These are phyloP conservation scores for Hygrophorus pudorinus DNA, from an alignment of 768 basidiomycete species.

Conservation along the genomic window DNA sequence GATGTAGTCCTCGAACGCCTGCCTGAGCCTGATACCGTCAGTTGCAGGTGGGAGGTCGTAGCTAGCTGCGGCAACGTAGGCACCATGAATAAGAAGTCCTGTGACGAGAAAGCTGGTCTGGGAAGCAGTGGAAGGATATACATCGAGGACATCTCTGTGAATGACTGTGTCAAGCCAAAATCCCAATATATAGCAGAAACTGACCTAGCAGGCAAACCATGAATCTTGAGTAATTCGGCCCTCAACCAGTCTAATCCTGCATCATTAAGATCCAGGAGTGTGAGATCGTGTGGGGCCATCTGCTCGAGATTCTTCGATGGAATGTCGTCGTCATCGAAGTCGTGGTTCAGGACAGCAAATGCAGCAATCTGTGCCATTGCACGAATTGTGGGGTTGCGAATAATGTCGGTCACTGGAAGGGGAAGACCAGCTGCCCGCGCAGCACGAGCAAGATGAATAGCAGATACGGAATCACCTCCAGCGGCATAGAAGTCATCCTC, in stretches of 20 bases:
- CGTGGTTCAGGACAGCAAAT: neutral
- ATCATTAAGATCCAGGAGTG: neutral
- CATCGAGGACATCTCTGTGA: constrained; percentile 1
- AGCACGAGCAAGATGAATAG: neutral
- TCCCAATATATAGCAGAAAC: neutral
- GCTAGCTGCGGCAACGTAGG: neutral
- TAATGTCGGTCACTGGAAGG: neutral
- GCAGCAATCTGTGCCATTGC: constrained; percentile 1
- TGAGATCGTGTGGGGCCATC: constrained; percentile 1
- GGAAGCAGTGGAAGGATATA: neutral
- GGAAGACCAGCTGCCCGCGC: constrained; percentile 1
- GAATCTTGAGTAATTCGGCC: neutral
- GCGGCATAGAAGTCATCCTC: constrained; percentile 1
- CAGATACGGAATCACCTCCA: constrained; percentile 2
- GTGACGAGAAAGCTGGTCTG: neutral
- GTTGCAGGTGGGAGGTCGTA: neutral
- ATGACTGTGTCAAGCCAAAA: neutral
- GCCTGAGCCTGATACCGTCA: neutral
- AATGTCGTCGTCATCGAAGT: neutral
- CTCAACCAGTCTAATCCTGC: neutral
- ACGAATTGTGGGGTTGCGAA: constrained; percentile 2
- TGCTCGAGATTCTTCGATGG: neutral
- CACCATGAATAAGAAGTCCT: neutral
- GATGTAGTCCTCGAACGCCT: neutral
- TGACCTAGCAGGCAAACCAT: constrained; percentile 2